Base-by-base conservation (phyloP, 345 rosid species). In the Syzygium aqueum region DNA sequence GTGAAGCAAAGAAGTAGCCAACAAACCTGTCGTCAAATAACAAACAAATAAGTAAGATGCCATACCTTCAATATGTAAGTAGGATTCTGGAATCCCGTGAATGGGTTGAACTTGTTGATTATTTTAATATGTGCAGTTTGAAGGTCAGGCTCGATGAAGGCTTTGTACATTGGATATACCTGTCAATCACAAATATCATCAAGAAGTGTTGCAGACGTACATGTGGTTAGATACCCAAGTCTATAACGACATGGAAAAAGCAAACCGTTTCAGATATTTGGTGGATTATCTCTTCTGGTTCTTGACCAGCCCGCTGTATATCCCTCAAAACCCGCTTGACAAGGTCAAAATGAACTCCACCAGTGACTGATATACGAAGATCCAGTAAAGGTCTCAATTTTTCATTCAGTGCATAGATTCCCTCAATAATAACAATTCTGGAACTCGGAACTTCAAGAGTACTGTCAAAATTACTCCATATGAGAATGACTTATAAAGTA, bases 121-220 rank as follows among this genome's bases (percentile, higher is more conserved):
- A 98, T 96, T 93, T 92, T 96, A 85, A 98, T 93, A 80, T 98
- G 99, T 67, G 99, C 99, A 67, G 98, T 98, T 93, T 94, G 94
- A 86, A 98, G 99, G 91, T 98, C 99, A 85, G 99, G 99, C 92
- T 98, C 99, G 40, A 96, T 98, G 89, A 93, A 98, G 90, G 99
- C 99, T 91, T 98, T 98, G 93, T 96, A 98, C 99, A 98, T 98
- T 19, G 99, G 98, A 92, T 96, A 98, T 56, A 98, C 99, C 99
- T 98, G 92, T 87, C 90, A 84, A 57, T 89, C 52, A 89, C 67
- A 85, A 78, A 51, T 52, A 85, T 78, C 40, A 28, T 54, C 51
- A 73, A 73, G 46, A 67, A 33, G 80, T 40, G 22, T 65, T 12
- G 22, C 43, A 51, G 43, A 84, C 4, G 8, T 30, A 22, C 8